Base-by-base conservation (phyloP, 108 stramenopile genomes). In the Ochromonas danica region DNA sequence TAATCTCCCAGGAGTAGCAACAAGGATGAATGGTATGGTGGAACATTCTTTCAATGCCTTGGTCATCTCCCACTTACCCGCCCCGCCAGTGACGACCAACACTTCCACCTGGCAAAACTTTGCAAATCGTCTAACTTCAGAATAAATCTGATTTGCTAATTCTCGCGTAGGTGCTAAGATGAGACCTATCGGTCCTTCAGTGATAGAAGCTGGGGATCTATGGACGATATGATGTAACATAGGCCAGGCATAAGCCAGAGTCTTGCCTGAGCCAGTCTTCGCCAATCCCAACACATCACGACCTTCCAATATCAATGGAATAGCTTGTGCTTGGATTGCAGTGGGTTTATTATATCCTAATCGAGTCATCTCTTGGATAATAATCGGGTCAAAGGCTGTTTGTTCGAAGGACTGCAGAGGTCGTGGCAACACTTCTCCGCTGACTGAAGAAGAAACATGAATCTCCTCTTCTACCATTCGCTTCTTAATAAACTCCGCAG, bases 41-140 rank as follows among this genome's bases (percentile, higher is more conserved):
- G 28, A 30, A 2, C 31, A 22, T n/a, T 72, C 22, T 61, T 71
- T 71, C 36, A 75, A 41, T 14, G 25, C 3, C 62, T 86, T 86
- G 30, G 78, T 61, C 85, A 83, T 81, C 80, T 86, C 83, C 83
- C 83, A 86, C 82, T 86, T 86, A 0, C 82, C 82, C 0, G 80
- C 85, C 3, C 82, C 85, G 38, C 85, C 85, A 42, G 43, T 78
- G 2, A 83, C 57, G 22, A 82, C 82, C 35, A 63, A 79, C 0
- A 83, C 81, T 70, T 60, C 1, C 31, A 74, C 31, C 3, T 75
- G 6, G 40, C 22, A 75, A 38, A 75, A 6, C 72, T 75, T 75
- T 31, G 72, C 72, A 60, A 33, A 75, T 41, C 38, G 6, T 27
- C 31, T 27, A 36, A 3, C 3, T 75, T 75, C 72, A 38, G 6